These are phyloP conservation scores for Trichomonascus vanleenenianus DNA, from an alignment of 805 yeast species.

Conservation along the genomic window DNA sequence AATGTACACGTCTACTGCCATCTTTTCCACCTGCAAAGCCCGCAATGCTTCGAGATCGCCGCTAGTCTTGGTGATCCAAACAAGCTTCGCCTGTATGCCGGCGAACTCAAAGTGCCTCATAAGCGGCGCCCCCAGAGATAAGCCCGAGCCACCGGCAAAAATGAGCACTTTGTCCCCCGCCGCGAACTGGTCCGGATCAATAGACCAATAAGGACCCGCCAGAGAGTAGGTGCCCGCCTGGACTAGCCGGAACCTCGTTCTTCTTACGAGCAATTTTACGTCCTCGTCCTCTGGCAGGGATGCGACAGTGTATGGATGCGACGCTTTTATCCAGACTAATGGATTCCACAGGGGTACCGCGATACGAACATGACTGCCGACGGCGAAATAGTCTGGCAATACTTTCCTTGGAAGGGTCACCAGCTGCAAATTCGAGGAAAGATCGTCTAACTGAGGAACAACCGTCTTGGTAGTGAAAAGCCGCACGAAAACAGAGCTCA, in stretches of 20 bases:
- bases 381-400: conserved; percentile 30
- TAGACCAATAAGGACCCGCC: conserved; percentile 32
- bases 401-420: conserved; percentile 42
- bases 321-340: conserved; percentile 35
- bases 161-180: conserved; percentile 39
- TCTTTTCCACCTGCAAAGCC: conserved; percentile 39
- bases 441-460: conserved; percentile 25
- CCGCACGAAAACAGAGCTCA: conserved; percentile 52
- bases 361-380: conserved; percentile 43
- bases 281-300: conserved; percentile 44
- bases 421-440: conserved; percentile 39
- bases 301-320: conserved; percentile 42
- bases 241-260: conserved; percentile 26
- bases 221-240: conserved; percentile 21
- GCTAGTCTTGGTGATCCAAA: conserved; percentile 82
- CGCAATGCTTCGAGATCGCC: conserved; percentile 70
- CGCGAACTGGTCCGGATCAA: conserved; percentile 34
- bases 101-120: conserved; percentile 70
- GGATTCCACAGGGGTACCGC: conserved; percentile 21
- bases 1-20: conserved; percentile 30
- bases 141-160: conserved; percentile 72
- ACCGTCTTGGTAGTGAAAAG: conserved; percentile 21
- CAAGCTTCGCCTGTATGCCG: conserved; percentile 52
- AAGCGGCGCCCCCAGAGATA: conserved; percentile 79
- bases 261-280: conserved; percentile 31